phyloP scores from a whole-genome alignment of 1,139 yeast species.

The Hemisphaericaspora subhashii region DNA sequence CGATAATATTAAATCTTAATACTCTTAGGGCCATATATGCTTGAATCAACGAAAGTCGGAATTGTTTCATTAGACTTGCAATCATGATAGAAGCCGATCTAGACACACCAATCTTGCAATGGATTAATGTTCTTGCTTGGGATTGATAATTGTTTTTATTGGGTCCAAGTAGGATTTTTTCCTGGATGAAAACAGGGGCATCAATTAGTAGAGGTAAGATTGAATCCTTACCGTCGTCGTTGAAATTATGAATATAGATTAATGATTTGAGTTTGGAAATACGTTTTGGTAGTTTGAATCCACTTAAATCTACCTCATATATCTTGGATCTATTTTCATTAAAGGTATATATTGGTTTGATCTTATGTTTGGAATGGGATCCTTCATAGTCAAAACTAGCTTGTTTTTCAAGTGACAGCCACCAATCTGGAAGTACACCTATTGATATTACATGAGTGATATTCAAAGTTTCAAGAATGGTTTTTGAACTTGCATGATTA shows the following conservation, averaged over 20 bases:
- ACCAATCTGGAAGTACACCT: slow-evolving; percentile 42
- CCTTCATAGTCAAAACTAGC: slow-evolving; percentile 22
- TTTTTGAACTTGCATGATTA: slow-evolving; percentile 35
- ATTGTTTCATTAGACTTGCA: slow-evolving; percentile 82
- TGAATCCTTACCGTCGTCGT: slow-evolving; percentile 45
- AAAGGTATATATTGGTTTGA: slow-evolving; percentile 28
- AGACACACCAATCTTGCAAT: slow-evolving; percentile 91
- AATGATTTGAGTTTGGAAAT: slow-evolving; percentile 26
- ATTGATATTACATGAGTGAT: slow-evolving; percentile 33
- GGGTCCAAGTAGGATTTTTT: slow-evolving; percentile 28
- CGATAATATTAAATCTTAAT: slow-evolving; percentile 79
- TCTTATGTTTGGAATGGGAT: slow-evolving; percentile 2
- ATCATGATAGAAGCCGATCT: slow-evolving; percentile 88
- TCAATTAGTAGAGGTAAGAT: slow-evolving; percentile 30
- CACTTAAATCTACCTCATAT: slow-evolving; percentile 27
- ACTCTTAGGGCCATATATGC: slow-evolving; percentile 84
- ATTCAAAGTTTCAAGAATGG: slow-evolving; percentile 26
- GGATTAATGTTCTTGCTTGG: slow-evolving; percentile 63
- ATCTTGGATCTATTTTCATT: slow-evolving; percentile 26
- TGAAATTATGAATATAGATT: slow-evolving; percentile 35
- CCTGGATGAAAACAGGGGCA: slow-evolving; percentile 33
- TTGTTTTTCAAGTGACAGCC: slow-evolving; percentile 18
- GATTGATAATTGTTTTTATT: slow-evolving; percentile 8
- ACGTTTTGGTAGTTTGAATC: slow-evolving; percentile 11
- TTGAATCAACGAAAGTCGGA: slow-evolving; percentile 61